These are phyloP conservation scores for Guadua angustifolia DNA, from an alignment of 176 grass and related monocot genomes.

Conservation along the genomic window DNA sequence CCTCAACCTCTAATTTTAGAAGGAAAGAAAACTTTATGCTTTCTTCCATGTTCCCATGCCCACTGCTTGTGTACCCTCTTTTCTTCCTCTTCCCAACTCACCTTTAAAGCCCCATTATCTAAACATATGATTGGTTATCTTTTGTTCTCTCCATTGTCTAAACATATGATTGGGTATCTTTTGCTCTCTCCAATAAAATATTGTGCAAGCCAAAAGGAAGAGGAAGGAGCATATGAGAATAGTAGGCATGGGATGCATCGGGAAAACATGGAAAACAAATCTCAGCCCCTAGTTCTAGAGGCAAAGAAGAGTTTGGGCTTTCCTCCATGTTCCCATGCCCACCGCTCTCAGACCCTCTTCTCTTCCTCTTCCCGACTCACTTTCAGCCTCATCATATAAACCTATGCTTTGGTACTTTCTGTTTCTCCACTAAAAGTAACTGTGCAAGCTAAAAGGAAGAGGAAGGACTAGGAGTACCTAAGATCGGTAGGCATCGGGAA, in stretches of 20 bases:
- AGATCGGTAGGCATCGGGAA: not conserved
- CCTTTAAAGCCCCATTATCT: not conserved
- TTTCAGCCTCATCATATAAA: not conserved
- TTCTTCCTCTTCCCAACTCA: not conserved
- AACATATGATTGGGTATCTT: not conserved
- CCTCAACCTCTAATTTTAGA: not conserved
- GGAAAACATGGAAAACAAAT: not conserved
- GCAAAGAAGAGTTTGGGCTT: not conserved
- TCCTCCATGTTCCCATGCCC: constrained; percentile 9
- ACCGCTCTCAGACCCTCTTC: not conserved
- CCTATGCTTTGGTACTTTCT: not conserved
- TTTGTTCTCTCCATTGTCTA: not conserved
- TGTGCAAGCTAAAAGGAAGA: not conserved
- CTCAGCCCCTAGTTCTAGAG: not conserved
- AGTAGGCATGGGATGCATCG: not conserved
- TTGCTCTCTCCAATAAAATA: not conserved
- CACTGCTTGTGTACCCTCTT: not conserved
- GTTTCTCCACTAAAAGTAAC: not conserved
- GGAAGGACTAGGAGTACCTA: not conserved
- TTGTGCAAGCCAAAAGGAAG: not conserved
- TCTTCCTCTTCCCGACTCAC: not conserved
- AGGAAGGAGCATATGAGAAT: not conserved
- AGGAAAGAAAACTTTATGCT: not conserved
- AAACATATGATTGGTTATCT: not conserved
- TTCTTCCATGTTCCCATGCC: constrained; percentile 31